phyloP scores from a whole-genome alignment of 805 yeast species.

The Candida silvatica region DNA sequence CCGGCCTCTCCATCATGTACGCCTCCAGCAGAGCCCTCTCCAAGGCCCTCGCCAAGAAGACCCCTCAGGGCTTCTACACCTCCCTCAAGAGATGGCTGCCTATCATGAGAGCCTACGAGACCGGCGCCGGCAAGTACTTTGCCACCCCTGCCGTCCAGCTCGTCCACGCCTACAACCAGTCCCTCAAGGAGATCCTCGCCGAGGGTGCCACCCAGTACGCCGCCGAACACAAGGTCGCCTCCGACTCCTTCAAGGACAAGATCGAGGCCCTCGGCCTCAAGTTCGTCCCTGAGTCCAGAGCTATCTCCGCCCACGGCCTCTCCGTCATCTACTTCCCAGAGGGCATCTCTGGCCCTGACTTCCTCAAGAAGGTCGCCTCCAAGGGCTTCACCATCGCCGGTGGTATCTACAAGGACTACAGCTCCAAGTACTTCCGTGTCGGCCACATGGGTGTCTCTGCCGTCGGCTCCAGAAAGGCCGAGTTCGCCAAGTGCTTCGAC shows the following conservation, averaged over 20 bases:
- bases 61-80: conserved; percentile 53
- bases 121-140: conserved; percentile 72
- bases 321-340: conserved; percentile 82
- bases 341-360: conserved; percentile 58
- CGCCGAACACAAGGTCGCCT: conserved; percentile 50
- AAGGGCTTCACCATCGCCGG: conserved; percentile 79
- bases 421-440: conserved; percentile 78
- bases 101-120: conserved; percentile 77
- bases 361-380: conserved; percentile 47
- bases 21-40: conserved; percentile 69
- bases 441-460: conserved; percentile 95
- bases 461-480: conserved; percentile 43
- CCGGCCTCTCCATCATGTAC: conserved; percentile 77
- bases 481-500: conserved; percentile 40
- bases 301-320: conserved; percentile 78
- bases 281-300: conserved; percentile 49
- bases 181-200: conserved; percentile 60
- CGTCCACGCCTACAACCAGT: conserved; percentile 69
- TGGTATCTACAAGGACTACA: conserved; percentile 78
- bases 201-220: conserved; percentile 49
- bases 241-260: conserved; percentile 55
- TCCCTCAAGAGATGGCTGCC: conserved; percentile 83
- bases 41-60: conserved; percentile 41
- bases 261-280: conserved; percentile 54
- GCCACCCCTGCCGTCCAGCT: conserved; percentile 97